Conservation (phyloP, 2,329 filamentous ascomycete species). For the Colletotrichum tanaceti region DNA sequence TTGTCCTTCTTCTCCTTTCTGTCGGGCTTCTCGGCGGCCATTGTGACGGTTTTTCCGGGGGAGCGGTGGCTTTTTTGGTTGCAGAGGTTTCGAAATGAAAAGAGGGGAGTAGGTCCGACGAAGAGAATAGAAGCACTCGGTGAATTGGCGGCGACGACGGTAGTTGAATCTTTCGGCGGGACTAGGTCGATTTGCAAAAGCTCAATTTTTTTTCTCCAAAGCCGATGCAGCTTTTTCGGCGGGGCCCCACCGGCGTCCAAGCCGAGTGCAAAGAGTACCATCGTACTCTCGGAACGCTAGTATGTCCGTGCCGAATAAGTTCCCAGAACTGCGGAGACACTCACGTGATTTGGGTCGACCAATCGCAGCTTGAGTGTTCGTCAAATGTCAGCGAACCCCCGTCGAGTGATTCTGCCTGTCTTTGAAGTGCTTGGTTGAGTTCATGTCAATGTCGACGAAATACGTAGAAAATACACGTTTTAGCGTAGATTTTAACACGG, state of each 20-base stretch:
- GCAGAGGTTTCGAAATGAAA: not conserved
- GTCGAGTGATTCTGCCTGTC: not conserved
- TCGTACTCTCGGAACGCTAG: not conserved
- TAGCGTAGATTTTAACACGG: no score
- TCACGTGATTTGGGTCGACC: not conserved
- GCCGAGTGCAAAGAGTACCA: not conserved
- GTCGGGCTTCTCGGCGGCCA: constrained; percentile 62
- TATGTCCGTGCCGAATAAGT: constrained; percentile 30
- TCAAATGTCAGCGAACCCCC: constrained; percentile 32
- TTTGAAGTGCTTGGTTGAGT: not conserved
- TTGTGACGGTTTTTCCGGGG: constrained; percentile 46
- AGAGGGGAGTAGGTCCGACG: not conserved
- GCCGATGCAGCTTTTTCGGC: constrained; percentile 13
- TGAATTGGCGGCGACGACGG: constrained; percentile 6
- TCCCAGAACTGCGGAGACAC: no score
- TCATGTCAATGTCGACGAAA: not conserved
- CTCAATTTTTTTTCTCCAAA: constrained; percentile 25
- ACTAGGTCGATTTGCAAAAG: not conserved
- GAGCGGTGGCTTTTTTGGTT: not conserved
- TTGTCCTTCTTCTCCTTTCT: constrained; percentile 58
- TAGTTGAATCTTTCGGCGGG: constrained; percentile 22
- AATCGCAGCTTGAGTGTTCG: constrained; percentile 20
- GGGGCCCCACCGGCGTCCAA: constrained; percentile 4
- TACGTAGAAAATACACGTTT: not conserved
- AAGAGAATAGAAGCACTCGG: not conserved